Base-by-base conservation (phyloP, 106 monocot genomes). In the Iris macrosiphon region DNA sequence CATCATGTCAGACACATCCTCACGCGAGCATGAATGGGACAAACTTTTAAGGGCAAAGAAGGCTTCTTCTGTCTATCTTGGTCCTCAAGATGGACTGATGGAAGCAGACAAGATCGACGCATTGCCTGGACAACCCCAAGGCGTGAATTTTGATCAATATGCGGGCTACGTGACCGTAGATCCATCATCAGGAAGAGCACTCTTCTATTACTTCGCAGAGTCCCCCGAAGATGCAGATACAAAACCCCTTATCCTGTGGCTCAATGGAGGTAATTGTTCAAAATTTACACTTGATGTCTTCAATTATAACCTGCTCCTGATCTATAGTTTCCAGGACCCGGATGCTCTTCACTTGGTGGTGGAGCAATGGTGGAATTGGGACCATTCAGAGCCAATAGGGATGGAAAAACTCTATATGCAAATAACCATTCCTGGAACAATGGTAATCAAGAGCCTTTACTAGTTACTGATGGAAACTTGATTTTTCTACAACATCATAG, bases 181-280 rank as follows among this genome's bases (percentile, higher is more conserved):
- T 45, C 7, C 49, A 25, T 19, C 40, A 13, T 7, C 45, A 11
- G 81, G 81, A 17, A 67, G 72, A 31, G 81, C 69, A 26, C 64
- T 82, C 8, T 82, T 82, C 60, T 82, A 76, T 45, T 80, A 80
- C 70, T 75, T 80, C 31, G 71, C 47, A 0, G 80, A 80, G 66
- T 61, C 80, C 1, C 72, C 67, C 11, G 25, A 48, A 24, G 52
- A 63, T 22, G 11, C 65, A 47, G n/a, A 39, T 4, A 25, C 49
- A 4, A 69, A 64, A 39, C 81, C 81, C 3, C 57, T 81, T 1
- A 37, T 81, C 33, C 61, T 75, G 45, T 81, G 81, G 81, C 81
- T 81, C 33, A 75, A 81, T 55, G 81, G 81, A 67, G 81, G 81
- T 79, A 52, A 65, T 32, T 7, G 32, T 32, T 49, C 10, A 15